phyloP scores from a whole-genome alignment of 2,329 filamentous ascomycete genomes.

The Mycosphaerella sp. region DNA sequence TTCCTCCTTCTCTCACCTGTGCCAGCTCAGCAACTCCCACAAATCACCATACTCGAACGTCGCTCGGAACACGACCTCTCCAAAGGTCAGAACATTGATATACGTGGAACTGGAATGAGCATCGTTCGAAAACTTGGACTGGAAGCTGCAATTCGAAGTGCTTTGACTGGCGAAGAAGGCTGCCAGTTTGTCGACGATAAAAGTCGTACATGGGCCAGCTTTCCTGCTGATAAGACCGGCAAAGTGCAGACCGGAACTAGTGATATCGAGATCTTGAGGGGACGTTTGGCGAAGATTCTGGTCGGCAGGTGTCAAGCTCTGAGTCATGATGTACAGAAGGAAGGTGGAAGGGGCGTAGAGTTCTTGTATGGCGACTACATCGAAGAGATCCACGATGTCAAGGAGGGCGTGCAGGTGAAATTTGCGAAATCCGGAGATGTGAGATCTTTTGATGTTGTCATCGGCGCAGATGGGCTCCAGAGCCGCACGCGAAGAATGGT shows the following conservation, averaged over 20 bases:
- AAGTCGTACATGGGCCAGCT: constrained; percentile 19
- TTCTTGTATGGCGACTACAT: constrained; percentile 30
- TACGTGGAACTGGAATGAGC: constrained; percentile 28
- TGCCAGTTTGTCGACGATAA: constrained; percentile 27
- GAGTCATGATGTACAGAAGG: constrained; percentile 19
- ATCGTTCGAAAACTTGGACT: constrained; percentile 31
- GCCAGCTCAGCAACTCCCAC: constrained; percentile 13
- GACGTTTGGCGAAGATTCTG: constrained; percentile 25
- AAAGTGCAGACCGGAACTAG: constrained; percentile 28
- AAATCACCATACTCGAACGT: constrained; percentile 32
- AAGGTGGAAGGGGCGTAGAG: constrained; percentile 28
- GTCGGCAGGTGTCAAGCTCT: constrained; percentile 21
- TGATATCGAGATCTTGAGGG: constrained; percentile 33
- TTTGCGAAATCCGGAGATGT: constrained; percentile 25
- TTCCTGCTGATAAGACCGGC: constrained; percentile 26
- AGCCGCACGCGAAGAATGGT: constrained; percentile 27
- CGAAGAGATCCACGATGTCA: constrained; percentile 21
- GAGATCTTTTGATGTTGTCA: constrained; percentile 23
- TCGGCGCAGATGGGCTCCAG: constrained; percentile 33
- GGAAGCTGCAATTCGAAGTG: constrained; percentile 23
- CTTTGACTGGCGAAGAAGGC: constrained; percentile 29
- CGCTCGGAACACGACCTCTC: constrained; percentile 13
- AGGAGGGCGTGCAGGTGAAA: constrained; percentile 22
- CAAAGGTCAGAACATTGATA: constrained; percentile 33
- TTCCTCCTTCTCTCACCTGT: constrained; percentile 25